Percentiles rank a stretch among this genome's conserved stretches.
These are phyloP conservation scores for Primulina tabacum DNA, from an alignment of 257 asterid species.

Conservation along the genomic window DNA sequence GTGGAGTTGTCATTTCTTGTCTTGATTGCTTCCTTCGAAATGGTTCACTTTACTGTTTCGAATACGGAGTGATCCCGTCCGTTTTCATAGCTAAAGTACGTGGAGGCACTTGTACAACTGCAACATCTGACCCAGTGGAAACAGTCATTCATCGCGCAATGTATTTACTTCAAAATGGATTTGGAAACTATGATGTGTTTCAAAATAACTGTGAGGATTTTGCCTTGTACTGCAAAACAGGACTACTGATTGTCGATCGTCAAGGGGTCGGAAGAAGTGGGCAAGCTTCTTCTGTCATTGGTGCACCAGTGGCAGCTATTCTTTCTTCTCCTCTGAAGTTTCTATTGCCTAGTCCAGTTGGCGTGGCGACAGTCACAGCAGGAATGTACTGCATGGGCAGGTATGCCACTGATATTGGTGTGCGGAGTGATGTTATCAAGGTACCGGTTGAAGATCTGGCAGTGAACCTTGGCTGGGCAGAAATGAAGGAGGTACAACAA, in stretches of 20 bases:
- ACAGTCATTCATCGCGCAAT: slow-evolving; percentile 77
- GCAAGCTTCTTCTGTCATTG: slow-evolving; percentile 81
- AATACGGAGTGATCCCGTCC: slow-evolving; percentile 71
- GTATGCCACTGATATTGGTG: slow-evolving; percentile 89
- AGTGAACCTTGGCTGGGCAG: slow-evolving; percentile 61
- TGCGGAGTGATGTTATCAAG: slow-evolving; percentile 68
- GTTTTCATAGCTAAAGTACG: slow-evolving; percentile 74
- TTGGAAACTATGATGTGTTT: slow-evolving; percentile 75
- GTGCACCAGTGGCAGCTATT: slow-evolving; percentile 91
- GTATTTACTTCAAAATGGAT: slow-evolving; percentile 78
- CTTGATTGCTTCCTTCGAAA: slow-evolving; percentile 73
- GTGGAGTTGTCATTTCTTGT: slow-evolving; percentile 81
- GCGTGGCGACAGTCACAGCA: slow-evolving; percentile 76
- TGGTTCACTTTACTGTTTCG: slow-evolving; percentile 69
- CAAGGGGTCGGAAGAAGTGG: slow-evolving; percentile 86
- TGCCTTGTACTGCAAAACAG: slow-evolving; percentile 90
- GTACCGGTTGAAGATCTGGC: slow-evolving; percentile 83
- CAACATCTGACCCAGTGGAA: slow-evolving; percentile 60
- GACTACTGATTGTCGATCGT: slow-evolving; percentile 71
- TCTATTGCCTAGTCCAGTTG: slow-evolving; percentile 78
- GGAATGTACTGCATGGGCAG: slow-evolving; percentile 93
- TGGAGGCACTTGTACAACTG: slow-evolving; percentile 94
- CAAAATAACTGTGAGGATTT: slow-evolving; percentile 97
- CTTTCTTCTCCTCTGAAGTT: slow-evolving; percentile 77
- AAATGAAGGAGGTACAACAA: slow-evolving; percentile 30